Conservation (phyloP, 2,329 filamentous ascomycete genomes). For the Fusarium abutilonis region DNA sequence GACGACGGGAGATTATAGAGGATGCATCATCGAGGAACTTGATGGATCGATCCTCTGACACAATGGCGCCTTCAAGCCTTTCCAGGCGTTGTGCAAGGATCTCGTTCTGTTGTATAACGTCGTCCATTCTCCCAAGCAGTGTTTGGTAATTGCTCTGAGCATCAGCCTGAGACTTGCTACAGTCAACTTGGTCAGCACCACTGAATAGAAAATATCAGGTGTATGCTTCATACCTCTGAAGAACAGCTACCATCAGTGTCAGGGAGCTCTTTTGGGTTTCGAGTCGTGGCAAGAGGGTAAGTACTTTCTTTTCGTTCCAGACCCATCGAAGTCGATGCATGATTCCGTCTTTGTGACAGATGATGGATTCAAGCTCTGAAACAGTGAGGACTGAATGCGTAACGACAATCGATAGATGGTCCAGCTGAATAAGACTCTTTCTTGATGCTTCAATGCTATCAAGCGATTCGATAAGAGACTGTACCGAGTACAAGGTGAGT, state of each 20-base stretch:
- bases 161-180: slow-evolving; percentile 4
- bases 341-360: slow-evolving; percentile 6
- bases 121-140: slow-evolving; percentile 8
- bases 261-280: slow-evolving; percentile 14
- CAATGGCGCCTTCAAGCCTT: neutral
- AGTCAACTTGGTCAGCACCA: neutral
- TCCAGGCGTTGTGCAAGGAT: slow-evolving; percentile 3
- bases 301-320: slow-evolving; percentile 7
- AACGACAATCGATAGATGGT: slow-evolving; percentile 7
- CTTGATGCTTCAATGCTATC: neutral
- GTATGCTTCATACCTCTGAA: neutral
- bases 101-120: slow-evolving; percentile 3
- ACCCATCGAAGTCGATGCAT: slow-evolving; percentile 8
- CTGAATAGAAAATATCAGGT: neutral
- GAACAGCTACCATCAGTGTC: slow-evolving; percentile 4
- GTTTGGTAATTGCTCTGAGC: neutral
- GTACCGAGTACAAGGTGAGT: slow-evolving; percentile 2
- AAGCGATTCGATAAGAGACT: slow-evolving; percentile 6
- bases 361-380: slow-evolving; percentile 8
- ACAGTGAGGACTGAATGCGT: slow-evolving; percentile 9
- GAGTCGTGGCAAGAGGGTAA: neutral
- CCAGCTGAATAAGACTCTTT: slow-evolving; percentile 5
- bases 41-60: slow-evolving; percentile 3
- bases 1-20: neutral
- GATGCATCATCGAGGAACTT: slow-evolving; percentile 14